Percentiles rank a stretch among this genome's conserved stretches.
Conservation (phyloP, 139 green algal species). For the Picochlorum sp. region DNA sequence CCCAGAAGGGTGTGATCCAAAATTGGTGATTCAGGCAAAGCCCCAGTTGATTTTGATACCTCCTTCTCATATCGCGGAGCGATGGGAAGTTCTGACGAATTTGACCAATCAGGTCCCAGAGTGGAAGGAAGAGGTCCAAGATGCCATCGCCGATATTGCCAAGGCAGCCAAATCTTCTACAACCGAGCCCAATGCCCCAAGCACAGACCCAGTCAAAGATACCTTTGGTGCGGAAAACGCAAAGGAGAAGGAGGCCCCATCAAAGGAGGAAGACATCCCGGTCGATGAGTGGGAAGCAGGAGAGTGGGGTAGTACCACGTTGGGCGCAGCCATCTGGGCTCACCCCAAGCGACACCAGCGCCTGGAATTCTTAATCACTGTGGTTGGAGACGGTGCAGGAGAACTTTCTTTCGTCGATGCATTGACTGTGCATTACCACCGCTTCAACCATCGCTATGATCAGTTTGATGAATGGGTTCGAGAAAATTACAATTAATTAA, state of each 20-base stretch:
- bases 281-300: background rate
- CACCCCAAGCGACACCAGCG: conserved; percentile 4
- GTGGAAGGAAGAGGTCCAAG: conserved; percentile 7
- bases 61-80: background rate
- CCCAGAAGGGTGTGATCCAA: conserved; percentile 2
- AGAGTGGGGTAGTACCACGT: background rate
- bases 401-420: conserved; percentile 6
- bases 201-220: background rate
- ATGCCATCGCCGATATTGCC: background rate
- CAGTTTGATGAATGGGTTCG: conserved; percentile 13
- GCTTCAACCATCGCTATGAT: conserved; percentile 1
- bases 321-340: conserved; percentile 1
- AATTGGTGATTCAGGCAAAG: conserved; percentile 7
- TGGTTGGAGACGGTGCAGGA: background rate
- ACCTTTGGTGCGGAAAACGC: background rate
- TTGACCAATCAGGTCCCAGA: background rate
- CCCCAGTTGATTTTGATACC: conserved; percentile 7
- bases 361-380: conserved; percentile 3
- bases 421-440: conserved; percentile 2
- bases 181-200: background rate
- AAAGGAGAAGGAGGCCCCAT: background rate
- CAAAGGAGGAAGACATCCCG: background rate
- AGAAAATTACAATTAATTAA: conserved; percentile 1
- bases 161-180: background rate
- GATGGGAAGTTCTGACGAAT: conserved; percentile 2